phyloP scores from a whole-genome alignment of 1,284 basidiomycete species.

The Ceratobasidium sp. region DNA sequence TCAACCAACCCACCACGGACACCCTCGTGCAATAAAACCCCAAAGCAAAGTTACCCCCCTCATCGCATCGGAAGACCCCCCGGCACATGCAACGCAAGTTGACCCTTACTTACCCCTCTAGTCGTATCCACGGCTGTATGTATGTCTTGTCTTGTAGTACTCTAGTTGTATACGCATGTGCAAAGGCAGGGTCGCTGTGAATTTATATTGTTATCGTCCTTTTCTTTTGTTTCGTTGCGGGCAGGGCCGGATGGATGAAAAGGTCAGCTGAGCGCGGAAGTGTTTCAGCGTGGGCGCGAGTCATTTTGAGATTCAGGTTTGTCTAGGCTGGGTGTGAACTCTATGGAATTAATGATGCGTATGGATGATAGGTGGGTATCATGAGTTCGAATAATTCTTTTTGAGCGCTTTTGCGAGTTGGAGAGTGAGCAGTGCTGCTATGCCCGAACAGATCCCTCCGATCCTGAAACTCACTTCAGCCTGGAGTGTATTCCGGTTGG shows the following conservation, averaged over 20 bases:
- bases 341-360: conserved; percentile 1
- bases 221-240: conserved; percentile 4
- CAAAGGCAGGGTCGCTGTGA: conserved; percentile 38
- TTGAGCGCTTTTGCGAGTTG: conserved; percentile 39
- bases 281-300: conserved; percentile 13
- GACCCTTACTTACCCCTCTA: conserved; percentile 10
- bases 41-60: conserved; percentile 46
- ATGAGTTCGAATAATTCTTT: conserved; percentile 35
- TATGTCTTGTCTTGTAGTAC: conserved; percentile 41
- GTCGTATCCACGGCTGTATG: conserved; percentile 6
- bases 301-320: conserved; percentile 1
- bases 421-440: conserved; percentile 33
- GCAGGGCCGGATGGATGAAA: background rate
- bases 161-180: conserved; percentile 40
- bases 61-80: conserved; percentile 34
- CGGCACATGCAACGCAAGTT: background rate
- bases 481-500: background rate
- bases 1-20: conserved; percentile 41
- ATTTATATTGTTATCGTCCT: conserved; percentile 39
- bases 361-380: conserved; percentile 18
- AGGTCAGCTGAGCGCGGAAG: no score
- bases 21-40: conserved; percentile 45
- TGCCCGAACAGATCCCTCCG: conserved; percentile 36
- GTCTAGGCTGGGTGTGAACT: background rate
- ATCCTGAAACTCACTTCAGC: conserved; percentile 13